Base-by-base conservation (phyloP, 1,139 yeast species). In the Lodderomyces margitis region DNA sequence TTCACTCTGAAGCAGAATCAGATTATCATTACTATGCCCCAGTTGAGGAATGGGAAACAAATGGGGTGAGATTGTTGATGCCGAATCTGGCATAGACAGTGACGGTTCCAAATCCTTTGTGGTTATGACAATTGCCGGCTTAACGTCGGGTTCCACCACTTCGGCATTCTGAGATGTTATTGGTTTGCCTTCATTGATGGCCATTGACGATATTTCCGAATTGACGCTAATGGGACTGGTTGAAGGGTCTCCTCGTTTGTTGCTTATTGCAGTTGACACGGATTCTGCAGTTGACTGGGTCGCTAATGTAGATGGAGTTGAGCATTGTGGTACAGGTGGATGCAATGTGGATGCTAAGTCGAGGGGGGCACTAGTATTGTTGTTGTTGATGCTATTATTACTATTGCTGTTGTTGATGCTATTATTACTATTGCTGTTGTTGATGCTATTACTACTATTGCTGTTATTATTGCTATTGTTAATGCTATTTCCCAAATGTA, bases 241-340 rank as follows among this genome's bases (percentile, higher is more conserved):
- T 21, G 42, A 30, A 14, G 40, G 20, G 15, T 32, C 31, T 17
- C 10, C 30, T 15, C 28, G 37, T 34, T 25, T 23, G 11, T 35
- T 25, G 8, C 33, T 21, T 8, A n/a, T 30, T 9, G 30, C 28
- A 16, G 15, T 21, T 4, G 39, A 33, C 16, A 21, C 33, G 24
- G 24, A 35, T 9, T 34, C 38, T 16, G 14, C 11, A 5, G 40
- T 34, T 9, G 37, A 42, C 11, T 39, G 38, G 8, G 39, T 40
- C 8, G 41, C 39, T 21, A 38, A 34, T 17, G 43, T 40, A 8
- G 46, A 40, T 23, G 46, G 47, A 3, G 46, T 45, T 24, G 47
- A 38, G 10, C 32, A 12, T 32, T 30, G 37, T 15, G 38, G 38
- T 19, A 23, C 14, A 14, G 30, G 35, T 12, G 36, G 40, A 16